Evolutionary conservation across 768 basidiomycete genomes (phyloP).

Genomic region (Pulveroboletus sp.): DNA sequence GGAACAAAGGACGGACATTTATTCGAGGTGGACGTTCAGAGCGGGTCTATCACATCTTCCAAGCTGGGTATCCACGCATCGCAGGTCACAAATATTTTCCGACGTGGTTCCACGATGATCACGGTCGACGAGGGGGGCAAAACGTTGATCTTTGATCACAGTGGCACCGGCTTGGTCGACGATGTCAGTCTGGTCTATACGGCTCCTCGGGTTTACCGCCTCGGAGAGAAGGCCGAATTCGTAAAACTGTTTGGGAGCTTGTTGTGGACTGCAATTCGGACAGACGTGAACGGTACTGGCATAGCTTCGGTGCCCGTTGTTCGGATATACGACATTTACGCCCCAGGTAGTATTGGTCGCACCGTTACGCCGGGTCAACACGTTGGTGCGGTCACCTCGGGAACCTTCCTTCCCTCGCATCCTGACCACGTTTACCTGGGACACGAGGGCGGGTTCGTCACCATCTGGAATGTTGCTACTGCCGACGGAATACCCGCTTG

Average conservation of each 20-base stretch:
- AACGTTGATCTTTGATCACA: conserved; percentile 65
- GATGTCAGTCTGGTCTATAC: conserved; percentile 48
- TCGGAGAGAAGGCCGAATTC: conserved; percentile 82
- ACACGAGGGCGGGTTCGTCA: conserved; percentile 89
- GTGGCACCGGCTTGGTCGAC: conserved; percentile 27
- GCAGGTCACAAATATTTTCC: conserved; percentile 69
- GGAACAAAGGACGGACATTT: conserved; percentile 91
- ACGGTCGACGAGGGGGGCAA: conserved; percentile 88
- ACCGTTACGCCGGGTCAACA: conserved; percentile 63
- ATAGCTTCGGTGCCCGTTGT: conserved; percentile 63
- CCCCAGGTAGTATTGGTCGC: conserved; percentile 52
- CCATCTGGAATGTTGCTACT: conserved; percentile 67
- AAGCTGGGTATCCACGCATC: conserved; percentile 64
- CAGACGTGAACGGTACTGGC: conserved; percentile 43
- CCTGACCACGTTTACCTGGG: conserved; percentile 75
- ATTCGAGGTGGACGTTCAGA: conserved; percentile 74
- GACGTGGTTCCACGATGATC: conserved; percentile 69
- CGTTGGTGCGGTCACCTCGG: conserved; percentile 81
- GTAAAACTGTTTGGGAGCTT: conserved; percentile 68
- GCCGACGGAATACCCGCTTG: conserved; percentile 62
- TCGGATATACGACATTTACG: conserved; percentile 76
- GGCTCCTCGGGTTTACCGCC: conserved; percentile 57
- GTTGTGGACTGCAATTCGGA: conserved; percentile 78
- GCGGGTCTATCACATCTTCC: conserved; percentile 52
- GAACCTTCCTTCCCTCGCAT: conserved; percentile 68